These are phyloP conservation scores for Boechera stricta DNA, from an alignment of 345 rosid genomes.

Conservation along the genomic window DNA sequence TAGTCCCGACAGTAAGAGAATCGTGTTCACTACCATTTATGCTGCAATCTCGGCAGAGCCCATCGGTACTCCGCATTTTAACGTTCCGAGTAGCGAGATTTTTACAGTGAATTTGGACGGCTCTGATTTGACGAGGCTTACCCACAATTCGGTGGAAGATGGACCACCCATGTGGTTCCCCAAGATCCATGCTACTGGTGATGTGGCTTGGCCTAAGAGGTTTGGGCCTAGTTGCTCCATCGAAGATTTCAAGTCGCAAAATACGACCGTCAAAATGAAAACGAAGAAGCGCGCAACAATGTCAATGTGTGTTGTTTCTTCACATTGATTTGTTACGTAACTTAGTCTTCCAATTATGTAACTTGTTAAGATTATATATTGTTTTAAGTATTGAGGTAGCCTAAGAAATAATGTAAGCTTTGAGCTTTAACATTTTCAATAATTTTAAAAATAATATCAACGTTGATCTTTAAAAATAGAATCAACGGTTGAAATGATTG, in stretches of 20 bases:
- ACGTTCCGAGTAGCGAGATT: conserved; percentile 85
- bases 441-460: neutral
- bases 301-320: conserved; percentile 26
- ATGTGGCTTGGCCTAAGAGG: conserved; percentile 58
- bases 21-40: conserved; percentile 74
- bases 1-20: conserved; percentile 70
- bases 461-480: neutral
- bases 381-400: neutral
- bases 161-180: conserved; percentile 84
- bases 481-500: neutral
- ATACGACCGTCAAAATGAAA: conserved; percentile 23
- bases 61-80: conserved; percentile 74
- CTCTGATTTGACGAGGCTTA: conserved; percentile 71
- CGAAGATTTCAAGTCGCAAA: conserved; percentile 72
- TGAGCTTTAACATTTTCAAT: neutral
- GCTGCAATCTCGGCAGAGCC: conserved; percentile 84
- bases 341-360: neutral
- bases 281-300: conserved; percentile 14
- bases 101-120: conserved; percentile 76
- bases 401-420: neutral
- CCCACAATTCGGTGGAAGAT: conserved; percentile 82
- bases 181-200: conserved; percentile 50
- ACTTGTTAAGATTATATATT: conserved; percentile 5
- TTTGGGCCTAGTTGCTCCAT: conserved; percentile 55
- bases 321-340: neutral